These are phyloP conservation scores for Calonectria ilicicola DNA, from an alignment of 2,329 filamentous ascomycete genomes.

Conservation along the genomic window DNA sequence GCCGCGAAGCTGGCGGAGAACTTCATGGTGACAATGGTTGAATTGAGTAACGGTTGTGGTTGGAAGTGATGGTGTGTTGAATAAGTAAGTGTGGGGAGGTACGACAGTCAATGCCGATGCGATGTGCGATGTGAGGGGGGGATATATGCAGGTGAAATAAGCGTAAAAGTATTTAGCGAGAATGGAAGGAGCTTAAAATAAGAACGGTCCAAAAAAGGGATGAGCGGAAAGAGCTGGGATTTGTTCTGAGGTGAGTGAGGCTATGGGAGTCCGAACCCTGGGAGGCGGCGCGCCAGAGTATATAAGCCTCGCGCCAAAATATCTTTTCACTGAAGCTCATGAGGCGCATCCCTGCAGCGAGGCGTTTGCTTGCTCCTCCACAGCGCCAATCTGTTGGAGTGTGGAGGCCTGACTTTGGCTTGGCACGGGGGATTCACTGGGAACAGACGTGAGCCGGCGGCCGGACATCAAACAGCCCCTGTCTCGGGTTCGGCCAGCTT, in stretches of 20 bases:
- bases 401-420: conserved; percentile 4
- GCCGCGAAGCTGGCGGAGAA: conserved; percentile 37
- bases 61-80: neutral
- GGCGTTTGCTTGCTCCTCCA: neutral
- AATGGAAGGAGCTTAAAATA: conserved; percentile 2
- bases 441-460: neutral
- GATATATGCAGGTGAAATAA: neutral
- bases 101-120: conserved; percentile 2
- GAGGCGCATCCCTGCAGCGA: neutral
- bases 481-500: conserved; percentile 10
- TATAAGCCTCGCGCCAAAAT: conserved; percentile 23
- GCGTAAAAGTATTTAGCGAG: neutral
- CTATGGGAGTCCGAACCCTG: neutral
- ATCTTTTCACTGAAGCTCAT: conserved; percentile 16
- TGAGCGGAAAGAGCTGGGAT: neutral
- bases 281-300: neutral
- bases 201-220: neutral
- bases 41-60: neutral
- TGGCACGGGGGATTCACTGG: conserved; percentile 9
- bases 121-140: too few species aligned
- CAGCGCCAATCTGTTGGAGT: neutral
- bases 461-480: conserved; percentile 1
- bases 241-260: conserved; percentile 16
- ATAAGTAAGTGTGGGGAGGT: neutral
- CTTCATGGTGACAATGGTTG: conserved; percentile 32